Base-by-base conservation (phyloP, 2,329 filamentous ascomycete genomes). In the Colletotrichum eleusines region DNA sequence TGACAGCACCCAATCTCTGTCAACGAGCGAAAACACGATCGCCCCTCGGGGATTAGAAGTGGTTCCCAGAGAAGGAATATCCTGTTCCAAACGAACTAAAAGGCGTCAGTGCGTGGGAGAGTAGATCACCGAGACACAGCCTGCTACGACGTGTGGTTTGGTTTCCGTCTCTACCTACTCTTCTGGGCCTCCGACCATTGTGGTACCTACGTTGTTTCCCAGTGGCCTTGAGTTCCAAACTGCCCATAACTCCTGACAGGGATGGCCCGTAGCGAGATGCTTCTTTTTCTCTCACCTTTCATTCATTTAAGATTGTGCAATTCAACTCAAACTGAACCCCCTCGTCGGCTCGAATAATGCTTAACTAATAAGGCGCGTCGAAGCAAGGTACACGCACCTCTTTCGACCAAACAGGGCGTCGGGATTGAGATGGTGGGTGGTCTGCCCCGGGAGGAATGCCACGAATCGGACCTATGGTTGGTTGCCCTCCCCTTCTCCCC, bases 121-220 rank as follows among this genome's bases (percentile, higher is more conserved):
- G 60, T 76, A 73, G 70, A 69, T 68, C 72, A 76, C 77, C 76
- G 78, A 83, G 80, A 82, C 82, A 83, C 82, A 78, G 79, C 79
- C 78, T 78, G 77, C 77, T 78, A 75, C 75, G 75, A 72, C 54
- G 72, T 67, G 68, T 72, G 58, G 51, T 60, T 60, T 66, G 66
- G 60, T 61, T 51, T 63, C 51, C 40, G 60, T 61, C 57, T 63
- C 51, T 46, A 28, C 28, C 11, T 42, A n/a, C 20, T 31, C 44
- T n/a, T 18, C 35, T 64, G 33, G 20, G 23, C 42, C 33, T 48
- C 46, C 54, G 51, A 33, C 18, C 28, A n/a, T 50, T 8, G 44
- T 62, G n/a, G 31, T 62, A 26, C 28, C 20, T 60, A 35, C 11
- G 31, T 50, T 28, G 44, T 42, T 23, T 42, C 20, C 28, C 28